These are phyloP conservation scores for Cytospora piceae DNA, from an alignment of 2,329 filamentous ascomycete species.

Conservation along the genomic window DNA sequence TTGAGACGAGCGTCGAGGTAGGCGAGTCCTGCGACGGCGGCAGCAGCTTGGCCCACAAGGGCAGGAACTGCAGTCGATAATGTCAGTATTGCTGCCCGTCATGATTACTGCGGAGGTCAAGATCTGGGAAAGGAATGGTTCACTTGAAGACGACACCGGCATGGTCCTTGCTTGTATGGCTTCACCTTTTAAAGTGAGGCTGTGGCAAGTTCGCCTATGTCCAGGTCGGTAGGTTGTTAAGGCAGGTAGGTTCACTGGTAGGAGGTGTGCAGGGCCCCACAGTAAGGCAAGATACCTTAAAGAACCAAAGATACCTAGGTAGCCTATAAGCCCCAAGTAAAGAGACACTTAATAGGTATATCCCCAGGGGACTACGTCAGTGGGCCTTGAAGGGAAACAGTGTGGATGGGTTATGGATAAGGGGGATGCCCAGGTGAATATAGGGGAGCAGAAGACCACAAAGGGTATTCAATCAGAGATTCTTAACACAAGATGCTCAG, in stretches of 20 bases:
- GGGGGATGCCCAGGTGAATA: background rate
- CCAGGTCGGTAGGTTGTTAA: background rate
- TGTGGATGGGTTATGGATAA: background rate
- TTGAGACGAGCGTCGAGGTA: constrained; percentile 74
- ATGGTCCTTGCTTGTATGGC: background rate
- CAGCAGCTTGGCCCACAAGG: constrained; percentile 15
- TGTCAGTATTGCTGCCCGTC: background rate
- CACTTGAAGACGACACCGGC: constrained; percentile 17
- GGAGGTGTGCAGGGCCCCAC: constrained; percentile 1
- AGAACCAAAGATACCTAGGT: background rate
- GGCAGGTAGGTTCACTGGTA: background rate
- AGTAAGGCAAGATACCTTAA: background rate
- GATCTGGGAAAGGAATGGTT: background rate
- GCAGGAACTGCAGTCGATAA: constrained; percentile 6
- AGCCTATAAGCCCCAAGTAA: background rate
- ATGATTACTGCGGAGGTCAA: background rate
- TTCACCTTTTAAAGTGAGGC: background rate
- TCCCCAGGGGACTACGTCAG: background rate
- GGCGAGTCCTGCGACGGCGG: constrained; percentile 44
- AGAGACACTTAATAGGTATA: background rate
- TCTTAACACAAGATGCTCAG: no score
- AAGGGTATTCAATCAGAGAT: background rate
- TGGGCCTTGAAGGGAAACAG: background rate
- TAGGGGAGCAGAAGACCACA: background rate
- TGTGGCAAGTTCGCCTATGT: background rate